Evolutionary conservation across 495 filamentous ascomycete genomes (phyloP), one percentile per base, ranked within the genome.

Genomic region (Aspergillus incahuasiensis): DNA sequence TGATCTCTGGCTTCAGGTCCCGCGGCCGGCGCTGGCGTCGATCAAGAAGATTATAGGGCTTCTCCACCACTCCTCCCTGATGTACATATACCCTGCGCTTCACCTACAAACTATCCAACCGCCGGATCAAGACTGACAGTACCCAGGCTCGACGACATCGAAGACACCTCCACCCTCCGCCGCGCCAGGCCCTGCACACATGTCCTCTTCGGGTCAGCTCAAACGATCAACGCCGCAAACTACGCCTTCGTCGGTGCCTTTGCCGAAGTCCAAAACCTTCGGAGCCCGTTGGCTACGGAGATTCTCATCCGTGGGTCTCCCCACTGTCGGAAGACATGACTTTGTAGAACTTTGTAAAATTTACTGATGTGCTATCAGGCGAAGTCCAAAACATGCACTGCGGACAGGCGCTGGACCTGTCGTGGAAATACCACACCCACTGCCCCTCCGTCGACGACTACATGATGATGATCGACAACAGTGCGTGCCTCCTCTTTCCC

Each of bases 171-270:
- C 1, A 56, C 78, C 20, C 80, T 96, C 1, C 83, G 92, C 11
- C 82, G 92, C 25, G 92, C 92, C 13, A 71, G 86, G 11, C 92
- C 92, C 3, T 90, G 91, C 9, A 88, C 92, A 1, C 90, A 97
- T 70, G 78, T 71, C 62, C 91, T 96, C 52, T 97, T 91, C 62
- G 92, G 92, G 40, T 81, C 85, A 0, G 86, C 92, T 1, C 90
- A 96, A 69, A 94, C 91, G 22, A 94, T 97, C 70, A 97, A 96
- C 71, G 85, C 83, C 15, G 90, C 90, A 35, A 96, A 95, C 72
- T 95, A 95, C 64, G 79, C 91, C 39, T 95, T 95, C 74, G 92
- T 95, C 63, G 75, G 74, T 50, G 90, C 90, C 0, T 73, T 92
- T 32, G 75, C 83, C 53, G 80, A 87, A 69, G 62, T 92, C 5